Evolutionary conservation across 345 rosid genomes (phyloP).

Genomic region (Hibiscus mutabilis): DNA sequence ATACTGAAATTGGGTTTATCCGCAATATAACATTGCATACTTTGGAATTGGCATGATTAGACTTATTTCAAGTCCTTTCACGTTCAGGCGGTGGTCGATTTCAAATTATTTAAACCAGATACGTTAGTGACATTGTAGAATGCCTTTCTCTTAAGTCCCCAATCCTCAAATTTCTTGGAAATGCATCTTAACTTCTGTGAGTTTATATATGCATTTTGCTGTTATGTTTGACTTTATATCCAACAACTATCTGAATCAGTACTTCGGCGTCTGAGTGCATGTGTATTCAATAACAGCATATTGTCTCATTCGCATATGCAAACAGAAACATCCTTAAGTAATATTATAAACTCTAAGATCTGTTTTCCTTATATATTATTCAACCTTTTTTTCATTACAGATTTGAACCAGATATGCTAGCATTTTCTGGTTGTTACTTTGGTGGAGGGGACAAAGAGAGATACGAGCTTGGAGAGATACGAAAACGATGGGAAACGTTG

Average conservation of each 20-base stretch:
- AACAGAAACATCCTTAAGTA: background rate
- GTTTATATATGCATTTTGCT: background rate
- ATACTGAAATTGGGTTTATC: background rate
- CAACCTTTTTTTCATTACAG: conserved; percentile 28
- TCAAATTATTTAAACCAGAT: background rate
- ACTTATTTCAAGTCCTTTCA: background rate
- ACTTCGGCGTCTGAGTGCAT: background rate
- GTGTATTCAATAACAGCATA: background rate
- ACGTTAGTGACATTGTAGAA: background rate
- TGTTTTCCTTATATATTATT: conserved; percentile 7
- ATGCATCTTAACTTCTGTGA: background rate
- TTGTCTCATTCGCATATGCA: background rate
- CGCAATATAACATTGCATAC: background rate
- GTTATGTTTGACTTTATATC: background rate
- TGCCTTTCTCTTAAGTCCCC: background rate
- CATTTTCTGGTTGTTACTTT: conserved; percentile 97
- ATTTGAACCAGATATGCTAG: conserved; percentile 99
- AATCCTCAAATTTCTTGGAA: background rate
- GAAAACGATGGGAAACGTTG: conserved; percentile 94
- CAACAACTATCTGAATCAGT: background rate
- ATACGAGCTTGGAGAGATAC: conserved; percentile 77
- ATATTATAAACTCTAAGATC: background rate
- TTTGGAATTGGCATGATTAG: background rate
- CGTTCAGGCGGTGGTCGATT: background rate
- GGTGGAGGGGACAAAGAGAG: conserved; percentile 99